Conservation (phyloP, 305 asterid genomes). For the Fraxinus baroniana region DNA sequence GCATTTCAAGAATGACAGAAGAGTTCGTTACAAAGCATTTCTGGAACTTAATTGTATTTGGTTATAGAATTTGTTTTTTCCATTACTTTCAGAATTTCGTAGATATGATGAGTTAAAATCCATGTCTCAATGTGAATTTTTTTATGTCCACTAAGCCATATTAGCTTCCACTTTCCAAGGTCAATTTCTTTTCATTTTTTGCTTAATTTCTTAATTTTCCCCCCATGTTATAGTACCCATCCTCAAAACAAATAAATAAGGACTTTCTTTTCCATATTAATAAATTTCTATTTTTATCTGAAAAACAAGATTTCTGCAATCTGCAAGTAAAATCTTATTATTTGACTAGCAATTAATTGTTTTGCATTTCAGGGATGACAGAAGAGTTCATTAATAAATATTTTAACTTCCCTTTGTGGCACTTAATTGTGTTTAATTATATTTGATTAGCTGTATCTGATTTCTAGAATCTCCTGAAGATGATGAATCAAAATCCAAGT, state of each 20-base stretch:
- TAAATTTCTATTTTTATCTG: neutral
- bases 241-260: neutral
- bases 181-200: neutral
- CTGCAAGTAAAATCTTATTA: neutral
- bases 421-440: neutral
- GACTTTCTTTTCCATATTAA: neutral
- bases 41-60: neutral
- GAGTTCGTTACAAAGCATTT: neutral
- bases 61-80: neutral
- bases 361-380: neutral
- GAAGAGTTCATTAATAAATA: neutral
- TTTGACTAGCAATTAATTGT: neutral
- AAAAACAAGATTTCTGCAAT: neutral
- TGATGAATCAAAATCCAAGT: neutral
- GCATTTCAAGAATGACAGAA: neutral
- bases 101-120: neutral
- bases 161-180: neutral
- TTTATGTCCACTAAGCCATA: neutral
- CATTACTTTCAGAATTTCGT: neutral
- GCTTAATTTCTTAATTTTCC: neutral
- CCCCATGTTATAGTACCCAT: neutral
- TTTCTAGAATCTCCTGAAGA: neutral
- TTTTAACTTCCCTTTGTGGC: neutral
- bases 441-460: neutral
- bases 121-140: neutral